Base-by-base conservation (phyloP, 2,329 filamentous ascomycete species). In the Clonostachys chloroleuca region DNA sequence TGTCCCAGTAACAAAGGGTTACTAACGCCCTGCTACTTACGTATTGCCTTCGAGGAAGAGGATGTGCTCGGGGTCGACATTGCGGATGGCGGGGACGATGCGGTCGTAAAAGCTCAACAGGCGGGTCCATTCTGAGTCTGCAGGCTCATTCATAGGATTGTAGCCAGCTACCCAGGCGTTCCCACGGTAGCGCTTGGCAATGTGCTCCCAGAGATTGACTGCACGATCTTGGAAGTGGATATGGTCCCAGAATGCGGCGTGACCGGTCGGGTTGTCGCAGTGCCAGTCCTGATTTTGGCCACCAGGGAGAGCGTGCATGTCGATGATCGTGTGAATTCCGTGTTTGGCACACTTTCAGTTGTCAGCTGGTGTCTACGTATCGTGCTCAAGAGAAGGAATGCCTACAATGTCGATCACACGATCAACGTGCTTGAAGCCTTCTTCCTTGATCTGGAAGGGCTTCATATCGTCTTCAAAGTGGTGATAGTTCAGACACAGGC, bases 401-500 rank as follows among this genome's bases (percentile, higher is more conserved):
- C 49, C 43, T 34, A 49, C 54, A 45, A 75, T 60, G 2, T 75
- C 63, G 10, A 78, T 61, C 0, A 77, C 66, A 17, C 72, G 61
- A 51, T 79, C 75, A 2, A 79, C 61, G 42, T 70, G 70, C 49
- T 73, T 71, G 57, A 78, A 78, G 0, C 75, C 75, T 16, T 65
- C 63, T 17, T 65, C 57, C 51, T 76, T 77, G 24, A 77, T 60
- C 1, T 74, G 68, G 8, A 67, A 60, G 0, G 74, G 74, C 49
- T 77, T 70, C 66, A 72, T 69, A 49, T 76, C 73, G 49, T 79
- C 74, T 52, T 75, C 70, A 36, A 79, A 78, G 54, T 78, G 74
- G 1, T 72, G 70, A 52, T 82, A 81, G 55, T 83, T 83, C 58
- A 84, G 79, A 1, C 77, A 76, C 4, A 84, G 57, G 0, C 80